Evolutionary conservation across 75 land plant species (phyloP), one percentile per base, ranked within the genome.

Genomic region (Cunninghamia lanceolata): DNA sequence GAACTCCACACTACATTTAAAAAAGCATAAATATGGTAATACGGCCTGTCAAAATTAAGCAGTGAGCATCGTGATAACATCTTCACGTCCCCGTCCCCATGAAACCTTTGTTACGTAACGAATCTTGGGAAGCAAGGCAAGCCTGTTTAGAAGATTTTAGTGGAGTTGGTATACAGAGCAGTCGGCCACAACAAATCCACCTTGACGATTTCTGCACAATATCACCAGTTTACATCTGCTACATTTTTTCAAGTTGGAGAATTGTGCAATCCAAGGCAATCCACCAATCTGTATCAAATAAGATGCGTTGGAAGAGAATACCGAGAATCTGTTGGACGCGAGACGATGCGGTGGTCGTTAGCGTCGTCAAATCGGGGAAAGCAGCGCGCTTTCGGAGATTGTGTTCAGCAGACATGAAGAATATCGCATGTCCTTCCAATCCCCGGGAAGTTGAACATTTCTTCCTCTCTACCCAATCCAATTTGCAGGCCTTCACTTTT

Each of bases 331-430:
- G 84, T 13, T 53, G 34, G 16, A 36, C 63, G 28, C 38, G 84
- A 50, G 38, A 83, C 7, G 40, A 83, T 17, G 32, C 84, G 35
- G 84, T 83, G 35, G 63, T 53, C 19, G 63, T 34, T 13, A 45
- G 82, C 32, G 82, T 80, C 2, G 82, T 80, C 2, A 83, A 83
- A 83, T 83, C 54, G 8, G 54, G 40, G 16, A 54, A 50, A 53
- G 25, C 40, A 1, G 39, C 66, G 11, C 47, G 35, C 38, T 83
- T 50, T 53, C 56, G 50, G 84, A 19, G 42, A 34, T 54, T 83
- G 66, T 54, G 36, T 7, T 50, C 39, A 0, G 54, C 63, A 21
- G 84, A 83, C 16, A 53, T 32, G 21, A 83, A 53, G 32, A 32
- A 28, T 14, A 53, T 47, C 40, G 15, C 25, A 10, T 10, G 66